A percentile compares a stretch with the other conserved stretches of the same genome.
These are phyloP conservation scores for Raddia guianensis DNA, from an alignment of 176 grass and related monocot species.

Conservation along the genomic window DNA sequence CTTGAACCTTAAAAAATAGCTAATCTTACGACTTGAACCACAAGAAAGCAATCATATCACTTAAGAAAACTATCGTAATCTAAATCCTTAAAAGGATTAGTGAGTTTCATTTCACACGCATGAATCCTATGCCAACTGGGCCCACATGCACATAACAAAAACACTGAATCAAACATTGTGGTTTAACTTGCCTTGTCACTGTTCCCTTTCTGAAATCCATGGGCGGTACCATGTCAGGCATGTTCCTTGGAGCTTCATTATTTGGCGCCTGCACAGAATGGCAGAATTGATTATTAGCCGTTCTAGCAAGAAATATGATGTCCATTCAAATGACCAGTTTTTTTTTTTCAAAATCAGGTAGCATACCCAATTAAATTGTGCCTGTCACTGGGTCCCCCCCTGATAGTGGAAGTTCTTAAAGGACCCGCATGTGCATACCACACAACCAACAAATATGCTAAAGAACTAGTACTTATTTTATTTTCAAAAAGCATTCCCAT, in stretches of 20 bases:
- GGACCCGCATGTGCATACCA: conserved; percentile 7
- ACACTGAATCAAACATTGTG: conserved; percentile 6
- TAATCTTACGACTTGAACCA: no score
- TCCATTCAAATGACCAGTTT: background rate
- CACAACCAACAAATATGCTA: conserved; percentile 11
- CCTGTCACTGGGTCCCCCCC: background rate
- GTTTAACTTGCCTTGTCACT: conserved; percentile 46
- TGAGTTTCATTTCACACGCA: no score
- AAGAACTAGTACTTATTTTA: background rate
- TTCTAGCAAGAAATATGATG: conserved; percentile 18
- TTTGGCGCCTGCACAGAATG: conserved; percentile 45
- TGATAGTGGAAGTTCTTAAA: conserved; percentile 17
- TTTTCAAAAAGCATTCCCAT: background rate
- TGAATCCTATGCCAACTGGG: no score
- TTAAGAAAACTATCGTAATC: no score
- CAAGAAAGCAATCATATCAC: no score
- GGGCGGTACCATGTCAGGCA: conserved; percentile 40
- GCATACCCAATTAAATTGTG: background rate
- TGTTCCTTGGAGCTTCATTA: conserved; percentile 43
- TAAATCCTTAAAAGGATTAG: no score
- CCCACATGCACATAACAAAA: background rate
- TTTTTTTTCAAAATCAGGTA: background rate
- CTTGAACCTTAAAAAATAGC: no score
- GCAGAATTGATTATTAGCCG: conserved; percentile 21
- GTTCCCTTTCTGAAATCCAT: conserved; percentile 54